Conservation (phyloP, 192 early-diverging fungal genomes). For the Chytriomyces sp. region DNA sequence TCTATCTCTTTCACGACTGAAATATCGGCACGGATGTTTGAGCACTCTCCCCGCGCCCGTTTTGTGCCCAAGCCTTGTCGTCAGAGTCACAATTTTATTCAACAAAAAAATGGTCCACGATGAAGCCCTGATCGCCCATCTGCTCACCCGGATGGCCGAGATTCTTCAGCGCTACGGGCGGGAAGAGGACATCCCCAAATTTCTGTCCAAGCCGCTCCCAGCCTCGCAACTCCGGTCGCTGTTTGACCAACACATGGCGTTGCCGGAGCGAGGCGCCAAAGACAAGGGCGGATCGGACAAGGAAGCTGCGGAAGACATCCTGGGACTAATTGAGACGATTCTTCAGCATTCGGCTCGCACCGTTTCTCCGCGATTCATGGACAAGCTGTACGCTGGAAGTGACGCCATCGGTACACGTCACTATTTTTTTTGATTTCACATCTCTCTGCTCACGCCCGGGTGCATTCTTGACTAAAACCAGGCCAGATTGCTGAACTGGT, state of each 20-base stretch:
- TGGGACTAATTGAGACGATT: neutral
- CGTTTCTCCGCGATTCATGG: constrained; percentile 77
- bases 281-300: neutral
- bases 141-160: neutral
- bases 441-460: neutral
- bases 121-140: neutral
- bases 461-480: neutral
- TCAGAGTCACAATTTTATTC: no score
- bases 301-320: neutral
- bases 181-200: neutral
- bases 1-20: neutral
- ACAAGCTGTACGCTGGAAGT: constrained; percentile 80
- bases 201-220: neutral
- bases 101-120: neutral
- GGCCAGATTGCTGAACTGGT: constrained; percentile 66
- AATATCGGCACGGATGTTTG: neutral
- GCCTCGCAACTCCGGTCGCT: neutral
- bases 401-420: constrained; percentile 70
- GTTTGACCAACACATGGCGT: neutral
- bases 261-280: neutral
- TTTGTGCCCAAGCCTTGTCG: no score
- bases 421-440: neutral
- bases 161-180: neutral
- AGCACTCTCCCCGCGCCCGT: neutral
- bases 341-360: constrained; percentile 48